Evolutionary conservation across 2,329 filamentous ascomycete species (phyloP), one percentile per base, ranked within the genome.

Genomic region (Calonectria pseudoreteaudii): DNA sequence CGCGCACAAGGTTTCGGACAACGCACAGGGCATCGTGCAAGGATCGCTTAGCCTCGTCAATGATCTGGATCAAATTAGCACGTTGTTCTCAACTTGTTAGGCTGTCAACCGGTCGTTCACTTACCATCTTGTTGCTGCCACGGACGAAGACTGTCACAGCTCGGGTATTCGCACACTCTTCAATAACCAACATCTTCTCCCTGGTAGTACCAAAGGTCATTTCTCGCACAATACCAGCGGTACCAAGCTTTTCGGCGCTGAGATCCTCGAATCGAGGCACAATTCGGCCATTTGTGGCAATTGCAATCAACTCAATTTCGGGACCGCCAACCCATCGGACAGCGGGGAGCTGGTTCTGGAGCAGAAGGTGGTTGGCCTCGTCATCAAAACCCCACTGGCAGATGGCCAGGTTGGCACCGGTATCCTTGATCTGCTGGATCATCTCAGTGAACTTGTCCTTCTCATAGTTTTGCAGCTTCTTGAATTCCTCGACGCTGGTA

Each of bases 301-400:
- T 99, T 77, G 97, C 97, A 83, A 99, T 98, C 78, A 99, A 88
- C 86, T 99, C 97, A 80, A 99, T 98, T 86, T 99, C 97, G 2
- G 97, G 97, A 13, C 97, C 97, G 79, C 97, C 97, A 52, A 99
- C 97, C 97, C 97, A 99, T 86, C 97, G 91, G 73, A 99, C 97
- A 47, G 97, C 97, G 13, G 97, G 97, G 11, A 99, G 91, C 82
- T 97, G 90, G 89, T 98, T 98, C 87, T 98, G 97, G 75, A 99
- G 92, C 44, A 99, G 91, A 74, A 99, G 88, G 86, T 99, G 97
- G 88, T 99, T 99, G 76, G 97, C 97, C 88, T 99, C 97, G 83
- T 99, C 97, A 84, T 99, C 97, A 83, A 99, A 99, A 79, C 97
- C 97, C 97, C 97, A 99, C 85, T 99, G 97, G 87, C 97, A 99